Conservation (phyloP, 768 basidiomycete species). For the Coprinopsis cinerea region DNA sequence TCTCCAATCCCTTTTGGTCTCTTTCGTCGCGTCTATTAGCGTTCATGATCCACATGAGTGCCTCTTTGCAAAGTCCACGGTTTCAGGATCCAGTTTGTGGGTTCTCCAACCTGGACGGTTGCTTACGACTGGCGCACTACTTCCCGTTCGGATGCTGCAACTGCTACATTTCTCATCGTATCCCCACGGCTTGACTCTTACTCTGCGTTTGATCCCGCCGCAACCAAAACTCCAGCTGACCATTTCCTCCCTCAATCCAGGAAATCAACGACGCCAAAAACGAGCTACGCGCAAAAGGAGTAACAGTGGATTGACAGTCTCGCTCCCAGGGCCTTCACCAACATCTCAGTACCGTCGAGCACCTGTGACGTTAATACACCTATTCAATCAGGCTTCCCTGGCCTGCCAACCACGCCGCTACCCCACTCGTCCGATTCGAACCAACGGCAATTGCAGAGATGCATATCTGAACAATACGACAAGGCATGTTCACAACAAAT, state of each 20-base stretch:
- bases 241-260: constrained; percentile 26
- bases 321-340: neutral
- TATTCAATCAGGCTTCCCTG: neutral
- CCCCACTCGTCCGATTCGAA: neutral
- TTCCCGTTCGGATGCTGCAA: neutral
- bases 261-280: constrained; percentile 52
- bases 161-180: neutral
- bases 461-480: too few relatives aligned
- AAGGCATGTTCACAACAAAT: too few relatives aligned
- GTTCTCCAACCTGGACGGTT: neutral
- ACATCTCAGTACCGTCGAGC: neutral
- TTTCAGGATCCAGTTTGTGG: neutral
- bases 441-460: too few relatives aligned
- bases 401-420: neutral
- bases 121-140: neutral
- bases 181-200: constrained; percentile 1
- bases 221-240: neutral
- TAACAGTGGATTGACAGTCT: constrained; percentile 46
- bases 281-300: constrained; percentile 53
- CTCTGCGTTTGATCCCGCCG: constrained; percentile 7
- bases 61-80: neutral
- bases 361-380: neutral
- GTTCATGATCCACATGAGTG: neutral
- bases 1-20: too few relatives aligned
- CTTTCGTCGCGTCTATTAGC: constrained; percentile 2